Conservation (phyloP, 1,284 basidiomycete genomes). For the Trichosporon inkin region DNA sequence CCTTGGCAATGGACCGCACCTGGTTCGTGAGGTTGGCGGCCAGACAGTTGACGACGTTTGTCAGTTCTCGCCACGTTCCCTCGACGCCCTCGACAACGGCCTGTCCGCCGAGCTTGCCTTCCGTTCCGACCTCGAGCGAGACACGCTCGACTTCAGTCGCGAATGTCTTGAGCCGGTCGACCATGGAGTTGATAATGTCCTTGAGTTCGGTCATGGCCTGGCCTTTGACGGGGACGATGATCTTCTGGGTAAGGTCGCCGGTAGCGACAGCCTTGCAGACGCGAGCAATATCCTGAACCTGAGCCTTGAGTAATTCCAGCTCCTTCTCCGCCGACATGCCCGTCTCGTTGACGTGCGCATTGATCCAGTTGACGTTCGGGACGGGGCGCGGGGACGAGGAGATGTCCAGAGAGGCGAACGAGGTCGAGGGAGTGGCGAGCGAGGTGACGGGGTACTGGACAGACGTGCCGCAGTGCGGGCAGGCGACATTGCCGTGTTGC, state of each 20-base stretch:
- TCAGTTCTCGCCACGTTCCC: conserved; percentile 89
- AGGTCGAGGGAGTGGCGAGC: conserved; percentile 15
- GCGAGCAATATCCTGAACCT: conserved; percentile 83
- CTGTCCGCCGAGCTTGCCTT: conserved; percentile 89
- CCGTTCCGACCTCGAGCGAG: conserved; percentile 85
- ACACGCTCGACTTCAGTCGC: conserved; percentile 55
- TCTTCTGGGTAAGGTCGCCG: conserved; percentile 92
- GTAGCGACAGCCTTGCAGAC: conserved; percentile 94
- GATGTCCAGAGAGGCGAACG: conserved; percentile 24
- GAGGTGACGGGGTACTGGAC: conserved; percentile 13
- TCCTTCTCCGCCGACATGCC: conserved; percentile 59
- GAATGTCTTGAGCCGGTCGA: conserved; percentile 56
- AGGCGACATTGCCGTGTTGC: conserved; percentile 14
- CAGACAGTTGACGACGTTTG: conserved; percentile 82
- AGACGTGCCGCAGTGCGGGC: conserved; percentile 30
- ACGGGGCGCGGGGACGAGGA: conserved; percentile 25
- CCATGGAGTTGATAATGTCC: conserved; percentile 97
- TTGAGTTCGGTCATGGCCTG: conserved; percentile 96
- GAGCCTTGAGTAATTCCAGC: conserved; percentile 73
- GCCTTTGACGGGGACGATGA: conserved; percentile 92
- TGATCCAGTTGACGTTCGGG: conserved; percentile 29
- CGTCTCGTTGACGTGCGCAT: conserved; percentile 28
- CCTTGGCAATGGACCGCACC: conserved; percentile 88
- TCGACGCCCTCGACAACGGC: conserved; percentile 88
- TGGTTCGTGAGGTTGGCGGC: conserved; percentile 94